phyloP scores from a whole-genome alignment of 441 rosid genomes.

The Erodium texanum region DNA sequence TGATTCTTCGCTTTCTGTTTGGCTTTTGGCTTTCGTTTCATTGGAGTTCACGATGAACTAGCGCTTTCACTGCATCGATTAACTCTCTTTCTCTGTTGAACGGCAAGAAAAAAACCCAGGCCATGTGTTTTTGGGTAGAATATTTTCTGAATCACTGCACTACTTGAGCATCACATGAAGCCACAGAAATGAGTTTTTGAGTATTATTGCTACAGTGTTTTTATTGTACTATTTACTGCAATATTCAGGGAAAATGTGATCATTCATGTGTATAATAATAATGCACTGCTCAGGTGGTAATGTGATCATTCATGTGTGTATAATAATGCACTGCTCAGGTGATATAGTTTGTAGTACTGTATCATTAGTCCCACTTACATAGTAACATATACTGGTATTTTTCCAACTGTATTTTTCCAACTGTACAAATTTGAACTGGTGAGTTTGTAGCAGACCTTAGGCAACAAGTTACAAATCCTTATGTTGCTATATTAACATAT shows the following conservation, averaged over 20 bases:
- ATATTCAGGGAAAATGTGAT: not conserved
- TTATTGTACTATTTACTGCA: not conserved
- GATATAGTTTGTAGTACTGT: too few species aligned
- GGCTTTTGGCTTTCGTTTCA: not conserved
- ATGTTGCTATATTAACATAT: too few species aligned
- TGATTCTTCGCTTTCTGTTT: not conserved
- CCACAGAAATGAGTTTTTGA: not conserved
- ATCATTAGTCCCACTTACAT: too few species aligned
- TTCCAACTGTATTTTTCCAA: too few species aligned
- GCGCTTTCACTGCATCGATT: not conserved
- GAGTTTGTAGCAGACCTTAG: too few species aligned
- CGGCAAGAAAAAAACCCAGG: not conserved
- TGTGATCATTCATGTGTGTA: not conserved
- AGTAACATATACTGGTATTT: too few species aligned
- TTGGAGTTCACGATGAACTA: not conserved
- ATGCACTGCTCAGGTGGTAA: constrained; percentile 1
- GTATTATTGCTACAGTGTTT: not conserved
- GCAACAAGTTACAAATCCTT: too few species aligned
- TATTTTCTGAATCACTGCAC: not conserved
- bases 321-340: too few species aligned
- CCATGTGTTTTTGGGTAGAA: not conserved
- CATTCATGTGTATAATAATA: not conserved
- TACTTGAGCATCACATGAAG: not conserved
- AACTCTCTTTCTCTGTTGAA: not conserved
- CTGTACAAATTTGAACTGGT: too few species aligned